phyloP scores from a whole-genome alignment of 108 stramenopile species.

The Parietichytrium sp. region DNA sequence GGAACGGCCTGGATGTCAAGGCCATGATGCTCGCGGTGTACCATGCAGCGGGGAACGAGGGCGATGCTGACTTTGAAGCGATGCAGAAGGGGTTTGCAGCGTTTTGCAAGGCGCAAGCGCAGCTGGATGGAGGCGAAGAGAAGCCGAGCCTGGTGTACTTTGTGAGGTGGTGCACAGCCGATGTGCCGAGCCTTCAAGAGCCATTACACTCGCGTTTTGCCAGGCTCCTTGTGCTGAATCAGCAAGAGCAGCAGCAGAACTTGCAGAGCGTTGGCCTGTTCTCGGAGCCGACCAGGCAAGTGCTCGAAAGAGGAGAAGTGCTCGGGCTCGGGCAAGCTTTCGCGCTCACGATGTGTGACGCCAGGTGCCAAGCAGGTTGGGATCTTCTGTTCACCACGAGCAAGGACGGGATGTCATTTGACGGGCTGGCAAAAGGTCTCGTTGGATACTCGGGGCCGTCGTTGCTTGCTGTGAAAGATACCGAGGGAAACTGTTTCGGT shows the following conservation, averaged over 20 bases:
- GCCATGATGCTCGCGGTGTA: background rate
- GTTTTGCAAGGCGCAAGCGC: background rate
- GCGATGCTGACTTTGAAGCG: background rate
- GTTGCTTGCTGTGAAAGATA: background rate
- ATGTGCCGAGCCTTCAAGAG: background rate
- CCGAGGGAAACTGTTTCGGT: constrained; percentile 13
- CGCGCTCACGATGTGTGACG: background rate
- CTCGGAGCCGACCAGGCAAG: background rate
- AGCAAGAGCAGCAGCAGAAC: background rate
- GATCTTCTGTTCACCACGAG: constrained; percentile 10
- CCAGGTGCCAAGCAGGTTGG: background rate
- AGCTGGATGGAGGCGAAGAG: constrained; percentile 10
- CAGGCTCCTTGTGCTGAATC: background rate
- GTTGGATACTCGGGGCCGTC: constrained; percentile 15
- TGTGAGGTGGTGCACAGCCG: constrained; percentile 14
- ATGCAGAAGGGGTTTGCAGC: background rate
- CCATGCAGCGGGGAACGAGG: constrained; percentile 19
- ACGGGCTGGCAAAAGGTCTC: background rate
- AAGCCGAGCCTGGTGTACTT: background rate
- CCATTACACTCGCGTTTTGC: background rate
- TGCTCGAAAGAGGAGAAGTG: background rate
- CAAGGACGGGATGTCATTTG: constrained; percentile 20
- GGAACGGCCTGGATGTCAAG: background rate
- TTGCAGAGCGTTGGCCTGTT: background rate
- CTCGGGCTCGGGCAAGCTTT: background rate